Evolutionary conservation across 2,329 filamentous ascomycete genomes (phyloP), one percentile per base, ranked within the genome.

Genomic region (Pseudocercospora pini-densiflorae): DNA sequence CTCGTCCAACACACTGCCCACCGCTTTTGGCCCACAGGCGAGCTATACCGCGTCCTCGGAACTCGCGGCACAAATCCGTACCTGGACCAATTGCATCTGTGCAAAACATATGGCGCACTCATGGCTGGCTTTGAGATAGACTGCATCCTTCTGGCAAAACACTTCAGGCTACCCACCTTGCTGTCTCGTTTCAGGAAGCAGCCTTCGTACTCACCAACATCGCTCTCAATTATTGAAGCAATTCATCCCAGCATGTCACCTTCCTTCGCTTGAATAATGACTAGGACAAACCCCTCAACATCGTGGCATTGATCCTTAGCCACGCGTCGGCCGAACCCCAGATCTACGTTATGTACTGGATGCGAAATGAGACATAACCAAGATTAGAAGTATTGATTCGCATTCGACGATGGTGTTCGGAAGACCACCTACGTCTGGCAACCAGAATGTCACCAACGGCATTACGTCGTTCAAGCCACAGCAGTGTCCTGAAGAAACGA

Each of bases 1-100:
- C 24, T 27, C 24, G 24, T 27, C 24, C 24, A 27, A 27, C 24
- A 27, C 24, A 31, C 29, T 31, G 29, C 29, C 27, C 31, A 33
- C 31, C 10, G 31, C 31, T 33, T 33, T 10, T 33, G 31, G 31
- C 31, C 31, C 49, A 23, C 49, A 27, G 5, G 19, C 43, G 43
- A 47, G 49, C 49, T 53, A 53, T 27, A 53, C 49, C 49, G 49
- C 49, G n/a, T 53, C 12, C 49, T 53, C 49, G 49, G 49, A 53
- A 53, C 49, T 23, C 49, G 23, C 49, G 49, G 49, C 49, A 53
- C 49, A 31, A 53, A 53, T 14, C 23, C 49, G 10, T 14, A 23
- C 49, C 49, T 27, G 49, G 10, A 23, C 23, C 49, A 27, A 53
- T 24, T 24, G 12, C 19, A 14, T 51, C n/a, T 53, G 49, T 53